A percentile compares a stretch with the other conserved stretches of the same genome.
These are phyloP conservation scores for Phascolomyces articulosus DNA, from an alignment of 371 early-diverging fungal genomes.

Conservation along the genomic window DNA sequence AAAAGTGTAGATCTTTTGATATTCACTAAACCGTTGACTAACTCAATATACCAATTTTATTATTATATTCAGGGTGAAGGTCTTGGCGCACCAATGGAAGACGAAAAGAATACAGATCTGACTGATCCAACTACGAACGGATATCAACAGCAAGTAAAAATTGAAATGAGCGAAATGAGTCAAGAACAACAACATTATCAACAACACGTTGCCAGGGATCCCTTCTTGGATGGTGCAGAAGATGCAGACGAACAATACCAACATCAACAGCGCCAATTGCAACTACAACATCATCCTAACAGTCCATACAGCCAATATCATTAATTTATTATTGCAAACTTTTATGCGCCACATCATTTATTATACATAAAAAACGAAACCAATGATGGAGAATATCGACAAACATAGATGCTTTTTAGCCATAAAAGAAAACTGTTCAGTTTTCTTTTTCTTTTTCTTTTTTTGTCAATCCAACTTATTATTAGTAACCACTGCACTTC, in stretches of 20 bases:
- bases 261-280: neutral
- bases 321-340: neutral
- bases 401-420: no score
- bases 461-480: no score
- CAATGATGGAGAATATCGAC: no score
- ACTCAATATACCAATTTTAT: no score
- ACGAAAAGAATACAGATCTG: neutral
- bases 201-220: neutral
- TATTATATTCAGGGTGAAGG: conserved; percentile 15
- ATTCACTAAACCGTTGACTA: no score
- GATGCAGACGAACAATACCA: neutral
- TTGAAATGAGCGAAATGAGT: neutral
- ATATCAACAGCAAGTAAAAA: neutral
- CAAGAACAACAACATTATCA: neutral
- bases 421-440: no score
- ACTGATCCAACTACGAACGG: neutral
- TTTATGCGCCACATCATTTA: neutral
- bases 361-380: neutral
- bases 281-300: neutral
- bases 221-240: neutral
- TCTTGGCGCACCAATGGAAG: conserved; percentile 12
- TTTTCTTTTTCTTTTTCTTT: no score
- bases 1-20: no score
- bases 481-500: no score
- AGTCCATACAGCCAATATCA: neutral